Evolutionary conservation across 257 asterid genomes (phyloP).

Genomic region (Penstemon newberryi): DNA sequence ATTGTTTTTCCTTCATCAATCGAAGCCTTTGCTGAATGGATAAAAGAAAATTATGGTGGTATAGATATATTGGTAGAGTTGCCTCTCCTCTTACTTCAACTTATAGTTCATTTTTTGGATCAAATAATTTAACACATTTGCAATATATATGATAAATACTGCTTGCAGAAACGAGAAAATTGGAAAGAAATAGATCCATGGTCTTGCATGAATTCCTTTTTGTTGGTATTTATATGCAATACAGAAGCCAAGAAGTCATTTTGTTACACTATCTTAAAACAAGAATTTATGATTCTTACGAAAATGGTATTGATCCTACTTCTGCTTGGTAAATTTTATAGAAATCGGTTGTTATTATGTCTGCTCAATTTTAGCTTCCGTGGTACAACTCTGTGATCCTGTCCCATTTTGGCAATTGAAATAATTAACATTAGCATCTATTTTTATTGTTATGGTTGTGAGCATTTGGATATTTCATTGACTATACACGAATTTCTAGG

Average conservation of each 20-base stretch:
- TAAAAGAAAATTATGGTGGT: slow-evolving; percentile 64
- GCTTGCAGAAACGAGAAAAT: slow-evolving; percentile 2
- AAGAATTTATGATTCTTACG: slow-evolving; percentile 17
- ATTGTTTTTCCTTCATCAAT: slow-evolving; percentile 66
- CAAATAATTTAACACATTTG: slow-evolving; percentile 2
- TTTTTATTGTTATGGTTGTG: slow-evolving; percentile 12
- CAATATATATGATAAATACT: neutral
- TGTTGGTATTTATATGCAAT: neutral
- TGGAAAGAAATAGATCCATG: neutral
- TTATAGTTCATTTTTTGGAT: neutral
- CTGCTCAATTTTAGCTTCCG: slow-evolving; percentile 1
- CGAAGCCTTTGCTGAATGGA: slow-evolving; percentile 56
- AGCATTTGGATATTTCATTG: slow-evolving; percentile 8
- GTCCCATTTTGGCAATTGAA: slow-evolving; percentile 3
- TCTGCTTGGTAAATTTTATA: neutral
- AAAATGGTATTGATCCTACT: neutral
- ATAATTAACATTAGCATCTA: neutral
- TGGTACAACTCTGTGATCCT: neutral
- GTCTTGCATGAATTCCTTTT: neutral
- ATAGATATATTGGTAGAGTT: slow-evolving; percentile 70
- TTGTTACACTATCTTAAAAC: neutral
- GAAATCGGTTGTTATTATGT: neutral
- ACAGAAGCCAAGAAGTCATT: neutral
- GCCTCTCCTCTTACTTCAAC: slow-evolving; percentile 10
- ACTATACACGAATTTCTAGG: slow-evolving; percentile 42